Conservation (phyloP, 2,329 filamentous ascomycete genomes). For the Cercospora sojina region DNA sequence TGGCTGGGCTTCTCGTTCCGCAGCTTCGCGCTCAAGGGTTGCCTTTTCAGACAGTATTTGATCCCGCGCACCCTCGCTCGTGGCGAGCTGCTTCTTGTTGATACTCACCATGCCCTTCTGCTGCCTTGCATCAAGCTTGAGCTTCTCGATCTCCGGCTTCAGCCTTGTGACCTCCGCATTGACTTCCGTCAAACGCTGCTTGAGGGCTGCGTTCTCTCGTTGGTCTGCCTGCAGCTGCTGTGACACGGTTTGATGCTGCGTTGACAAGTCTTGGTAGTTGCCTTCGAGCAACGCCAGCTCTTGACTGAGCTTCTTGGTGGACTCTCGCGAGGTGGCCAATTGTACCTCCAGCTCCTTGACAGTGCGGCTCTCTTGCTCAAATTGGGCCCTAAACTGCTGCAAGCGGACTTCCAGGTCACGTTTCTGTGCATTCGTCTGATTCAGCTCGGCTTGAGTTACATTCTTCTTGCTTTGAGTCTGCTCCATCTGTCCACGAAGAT, state of each 20-base stretch:
- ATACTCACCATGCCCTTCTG: constrained; percentile 96
- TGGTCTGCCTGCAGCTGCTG: constrained; percentile 79
- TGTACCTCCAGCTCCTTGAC: constrained; percentile 83
- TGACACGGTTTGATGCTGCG: constrained; percentile 74
- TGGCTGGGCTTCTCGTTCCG: constrained; percentile 27
- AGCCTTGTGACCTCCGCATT: constrained; percentile 81
- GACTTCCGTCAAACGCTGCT: constrained; percentile 79
- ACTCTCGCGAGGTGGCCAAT: constrained; percentile 69
- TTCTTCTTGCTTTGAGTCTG: constrained; percentile 81
- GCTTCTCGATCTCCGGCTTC: constrained; percentile 88
- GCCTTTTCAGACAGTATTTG: constrained; percentile 79
- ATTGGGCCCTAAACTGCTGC: constrained; percentile 79
- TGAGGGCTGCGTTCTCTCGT: constrained; percentile 79
- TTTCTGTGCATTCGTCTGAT: constrained; percentile 80
- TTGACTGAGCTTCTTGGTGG: constrained; percentile 79
- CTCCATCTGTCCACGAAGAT: constrained; percentile 89
- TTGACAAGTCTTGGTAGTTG: constrained; percentile 75
- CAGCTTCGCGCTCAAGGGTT: constrained; percentile 59
- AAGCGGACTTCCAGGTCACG: constrained; percentile 88
- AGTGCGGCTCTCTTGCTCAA: constrained; percentile 89
- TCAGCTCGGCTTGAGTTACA: constrained; percentile 77
- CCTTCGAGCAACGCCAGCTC: constrained; percentile 83
- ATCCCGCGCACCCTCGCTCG: constrained; percentile 83
- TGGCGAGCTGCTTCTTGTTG: constrained; percentile 95
- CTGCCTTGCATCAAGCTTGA: constrained; percentile 86